phyloP scores from a whole-genome alignment of 2,329 filamentous ascomycete species.

The Colletotrichum destructivum region DNA sequence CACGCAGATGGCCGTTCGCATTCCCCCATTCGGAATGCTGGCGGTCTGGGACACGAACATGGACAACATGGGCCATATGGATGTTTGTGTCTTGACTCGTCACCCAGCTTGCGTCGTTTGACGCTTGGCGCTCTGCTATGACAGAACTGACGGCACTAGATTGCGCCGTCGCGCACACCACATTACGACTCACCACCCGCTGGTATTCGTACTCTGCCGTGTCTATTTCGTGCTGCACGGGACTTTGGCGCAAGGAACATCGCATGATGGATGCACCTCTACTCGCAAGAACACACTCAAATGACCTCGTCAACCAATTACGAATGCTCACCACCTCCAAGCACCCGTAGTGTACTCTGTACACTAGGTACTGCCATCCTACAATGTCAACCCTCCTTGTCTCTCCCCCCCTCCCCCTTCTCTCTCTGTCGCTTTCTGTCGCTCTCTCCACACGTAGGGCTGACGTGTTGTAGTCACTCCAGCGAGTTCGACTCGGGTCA shows the following conservation, averaged over 20 bases:
- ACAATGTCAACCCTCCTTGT: background rate
- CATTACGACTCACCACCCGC: constrained; percentile 9
- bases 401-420: background rate
- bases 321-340: constrained; percentile 15
- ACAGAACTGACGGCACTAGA: constrained; percentile 32
- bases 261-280: constrained; percentile 23
- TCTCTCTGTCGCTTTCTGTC: background rate
- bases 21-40: background rate
- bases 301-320: constrained; percentile 34
- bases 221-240: constrained; percentile 27
- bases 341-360: background rate
- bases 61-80: constrained; percentile 19
- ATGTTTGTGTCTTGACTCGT: constrained; percentile 37
- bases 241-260: constrained; percentile 37
- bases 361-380: too few relatives aligned
- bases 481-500: background rate
- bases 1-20: constrained; percentile 13
- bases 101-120: constrained; percentile 39
- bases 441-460: constrained; percentile 39
- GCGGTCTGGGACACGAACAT: constrained; percentile 5
- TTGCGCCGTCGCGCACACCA: constrained; percentile 35
- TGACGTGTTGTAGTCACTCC: constrained; percentile 22
- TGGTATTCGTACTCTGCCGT: background rate
- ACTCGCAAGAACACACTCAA: constrained; percentile 35
- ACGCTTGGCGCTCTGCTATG: constrained; percentile 28